A percentile compares a stretch with the other conserved stretches of the same genome.
These are phyloP conservation scores for Ceratobasidium sp. DNA, from an alignment of 1,284 basidiomycete species.

Conservation along the genomic window DNA sequence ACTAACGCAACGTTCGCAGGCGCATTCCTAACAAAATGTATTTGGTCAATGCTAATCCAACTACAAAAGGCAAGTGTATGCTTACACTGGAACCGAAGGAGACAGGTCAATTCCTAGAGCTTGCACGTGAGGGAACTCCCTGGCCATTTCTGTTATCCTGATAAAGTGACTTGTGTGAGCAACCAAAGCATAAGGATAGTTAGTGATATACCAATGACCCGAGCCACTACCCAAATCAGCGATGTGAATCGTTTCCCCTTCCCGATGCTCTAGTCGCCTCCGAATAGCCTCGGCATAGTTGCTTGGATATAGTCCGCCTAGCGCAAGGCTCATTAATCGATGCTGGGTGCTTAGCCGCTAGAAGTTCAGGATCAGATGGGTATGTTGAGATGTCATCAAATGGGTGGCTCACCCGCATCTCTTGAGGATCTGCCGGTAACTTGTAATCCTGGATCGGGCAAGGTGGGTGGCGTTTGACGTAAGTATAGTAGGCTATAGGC, in stretches of 20 bases:
- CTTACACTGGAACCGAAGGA: constrained; percentile 30
- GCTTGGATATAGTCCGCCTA: constrained; percentile 38
- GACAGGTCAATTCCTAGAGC: constrained; percentile 44
- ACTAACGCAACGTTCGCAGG: constrained; percentile 21
- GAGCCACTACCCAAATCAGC: constrained; percentile 35
- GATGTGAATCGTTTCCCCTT: constrained; percentile 18
- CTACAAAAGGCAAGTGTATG: not conserved
- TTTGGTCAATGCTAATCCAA: not conserved
- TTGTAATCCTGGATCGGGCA: constrained; percentile 15
- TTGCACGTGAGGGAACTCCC: constrained; percentile 38
- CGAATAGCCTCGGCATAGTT: constrained; percentile 16
- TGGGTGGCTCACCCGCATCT: constrained; percentile 12
- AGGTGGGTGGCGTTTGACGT: too few species aligned
- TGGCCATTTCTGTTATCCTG: constrained; percentile 43
- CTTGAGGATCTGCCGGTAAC: constrained; percentile 28
- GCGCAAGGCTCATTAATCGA: constrained; percentile 8
- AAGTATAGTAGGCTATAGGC: too few species aligned
- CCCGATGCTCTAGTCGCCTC: constrained; percentile 9
- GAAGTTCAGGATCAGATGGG: not conserved
- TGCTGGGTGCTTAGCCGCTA: constrained; percentile 35
- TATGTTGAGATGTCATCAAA: not conserved
- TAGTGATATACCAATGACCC: constrained; percentile 14
- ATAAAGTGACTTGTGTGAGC: not conserved
- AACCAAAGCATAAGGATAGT: not conserved
- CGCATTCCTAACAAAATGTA: not conserved